Base-by-base conservation (phyloP, 306 rosid genomes). In the Aeschynomene evenia region DNA sequence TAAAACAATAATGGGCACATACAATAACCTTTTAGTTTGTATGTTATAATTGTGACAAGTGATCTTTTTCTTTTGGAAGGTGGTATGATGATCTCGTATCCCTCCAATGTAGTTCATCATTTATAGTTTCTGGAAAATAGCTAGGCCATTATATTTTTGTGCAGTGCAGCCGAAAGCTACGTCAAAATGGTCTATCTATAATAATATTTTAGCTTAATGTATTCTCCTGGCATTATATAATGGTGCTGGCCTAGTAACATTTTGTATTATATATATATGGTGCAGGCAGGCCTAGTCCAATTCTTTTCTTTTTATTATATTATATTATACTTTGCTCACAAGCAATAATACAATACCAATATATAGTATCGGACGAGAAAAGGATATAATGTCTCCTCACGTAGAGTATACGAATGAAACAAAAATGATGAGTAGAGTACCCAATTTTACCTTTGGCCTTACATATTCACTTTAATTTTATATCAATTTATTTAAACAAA, bases 101-200 rank as follows among this genome's bases (percentile, higher is more conserved):
- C n/a, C n/a, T n/a, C n/a, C n/a, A n/a, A n/a, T 37, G 39, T 42
- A 20, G 8, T 20, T 29, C 50, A 72, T 15, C 61, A 23, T 62
- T 51, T 62, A 2, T 53, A 40, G 23, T 39, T 64, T 19, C 26
- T 34, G 28, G 2, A 48, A 49, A 19, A 26, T n/a, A n/a, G n/a
- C n/a, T n/a, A n/a, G 42, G 31, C 14, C 64, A n/a, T n/a, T n/a
- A n/a, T n/a, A n/a, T 52, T 33, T 48, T 61, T 63, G 18, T n/a
- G n/a, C n/a, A n/a, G 37, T 64, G 71, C 29, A 42, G 66, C 78
- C 78, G 78, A 74, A 74, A 63, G 56, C n/a, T n/a, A n/a, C n/a
- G 43, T 21, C 31, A 10, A 61, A 14, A 20, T 5, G n/a, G 18
- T 73, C 23, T 23, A 49, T 72, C 2, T 26, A 14, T 6, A n/a